Evolutionary conservation across 2,329 filamentous ascomycete genomes (phyloP).

Genomic region (Aureobasidium uvarum): DNA sequence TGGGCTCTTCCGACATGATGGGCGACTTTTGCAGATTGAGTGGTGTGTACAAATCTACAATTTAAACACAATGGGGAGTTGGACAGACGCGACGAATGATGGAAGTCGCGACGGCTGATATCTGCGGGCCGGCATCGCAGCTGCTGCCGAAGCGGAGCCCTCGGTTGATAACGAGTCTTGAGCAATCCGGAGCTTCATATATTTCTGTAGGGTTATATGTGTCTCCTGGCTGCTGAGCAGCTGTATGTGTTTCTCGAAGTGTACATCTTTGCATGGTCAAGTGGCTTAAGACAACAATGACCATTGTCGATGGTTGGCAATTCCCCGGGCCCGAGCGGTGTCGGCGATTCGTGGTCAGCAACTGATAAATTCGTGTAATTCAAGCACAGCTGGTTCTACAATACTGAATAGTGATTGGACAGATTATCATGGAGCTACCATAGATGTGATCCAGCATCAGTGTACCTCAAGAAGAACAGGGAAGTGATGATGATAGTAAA

Average conservation of each 20-base stretch:
- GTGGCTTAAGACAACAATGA: not conserved
- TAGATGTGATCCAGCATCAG: not conserved
- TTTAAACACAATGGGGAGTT: not conserved
- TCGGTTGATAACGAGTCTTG: not conserved
- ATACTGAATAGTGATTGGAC: not conserved
- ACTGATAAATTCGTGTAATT: not conserved
- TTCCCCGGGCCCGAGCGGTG: conserved; percentile 7
- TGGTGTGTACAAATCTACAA: conserved; percentile 2
- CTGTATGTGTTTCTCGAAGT: not conserved
- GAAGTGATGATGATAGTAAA: not conserved
- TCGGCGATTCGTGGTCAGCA: conserved; percentile 21
- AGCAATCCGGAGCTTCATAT: not conserved
- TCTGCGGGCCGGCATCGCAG: conserved; percentile 11
- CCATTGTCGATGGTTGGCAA: not conserved
- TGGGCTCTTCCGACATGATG: conserved; percentile 52
- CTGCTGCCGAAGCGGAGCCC: not conserved
- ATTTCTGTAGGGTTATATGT: not conserved
- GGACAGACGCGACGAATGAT: conserved; percentile 5
- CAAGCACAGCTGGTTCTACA: not conserved
- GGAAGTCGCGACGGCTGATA: conserved; percentile 20
- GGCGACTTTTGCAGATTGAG: not conserved
- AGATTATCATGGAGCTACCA: not conserved
- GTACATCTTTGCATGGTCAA: not conserved
- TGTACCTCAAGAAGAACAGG: not conserved
- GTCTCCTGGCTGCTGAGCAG: not conserved